Conservation (phyloP, 2,329 filamentous ascomycete genomes). For the Malbranchea cinnamomea region DNA sequence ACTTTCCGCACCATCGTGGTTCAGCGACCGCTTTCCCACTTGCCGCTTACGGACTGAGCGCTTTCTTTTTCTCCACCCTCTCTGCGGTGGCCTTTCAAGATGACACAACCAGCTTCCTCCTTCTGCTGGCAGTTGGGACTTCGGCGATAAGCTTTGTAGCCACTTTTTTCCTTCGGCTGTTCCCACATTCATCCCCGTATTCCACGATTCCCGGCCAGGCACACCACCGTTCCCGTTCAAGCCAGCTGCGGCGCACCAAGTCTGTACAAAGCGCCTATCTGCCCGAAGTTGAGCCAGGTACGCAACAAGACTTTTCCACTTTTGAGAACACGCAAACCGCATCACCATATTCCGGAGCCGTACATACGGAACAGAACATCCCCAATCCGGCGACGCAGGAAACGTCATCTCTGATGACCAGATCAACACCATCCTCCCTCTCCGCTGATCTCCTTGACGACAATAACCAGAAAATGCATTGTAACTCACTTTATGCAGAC, state of each 20-base stretch:
- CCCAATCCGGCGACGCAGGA: conserved; percentile 44
- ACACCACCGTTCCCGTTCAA: conserved; percentile 15
- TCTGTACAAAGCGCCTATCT: conserved; percentile 15
- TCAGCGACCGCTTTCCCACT: conserved; percentile 89
- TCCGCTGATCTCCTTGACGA: conserved; percentile 37
- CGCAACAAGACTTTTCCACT: conserved; percentile 20
- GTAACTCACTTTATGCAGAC: conserved; percentile 71
- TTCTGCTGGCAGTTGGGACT: conserved; percentile 68
- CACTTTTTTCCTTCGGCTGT: conserved; percentile 71
- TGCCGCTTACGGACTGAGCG: conserved; percentile 84
- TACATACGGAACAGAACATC: conserved; percentile 13
- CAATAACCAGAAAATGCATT: conserved; percentile 45
- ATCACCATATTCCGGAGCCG: conserved; percentile 18
- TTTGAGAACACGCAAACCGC: conserved; percentile 14
- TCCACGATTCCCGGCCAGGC: conserved; percentile 23
- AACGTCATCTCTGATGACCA: conserved; percentile 66
- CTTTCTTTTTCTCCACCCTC: conserved; percentile 84
- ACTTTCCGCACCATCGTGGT: conserved; percentile 81
- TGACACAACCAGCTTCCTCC: conserved; percentile 65
- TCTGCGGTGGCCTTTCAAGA: conserved; percentile 67
- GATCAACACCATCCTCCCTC: conserved; percentile 32
- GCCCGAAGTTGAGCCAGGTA: conserved; percentile 26
- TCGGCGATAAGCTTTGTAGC: conserved; percentile 58
- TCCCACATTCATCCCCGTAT: conserved; percentile 41
- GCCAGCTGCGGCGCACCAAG: conserved; percentile 19